Conservation (phyloP, 2,329 filamentous ascomycete genomes). For the Cercospora zeina region DNA sequence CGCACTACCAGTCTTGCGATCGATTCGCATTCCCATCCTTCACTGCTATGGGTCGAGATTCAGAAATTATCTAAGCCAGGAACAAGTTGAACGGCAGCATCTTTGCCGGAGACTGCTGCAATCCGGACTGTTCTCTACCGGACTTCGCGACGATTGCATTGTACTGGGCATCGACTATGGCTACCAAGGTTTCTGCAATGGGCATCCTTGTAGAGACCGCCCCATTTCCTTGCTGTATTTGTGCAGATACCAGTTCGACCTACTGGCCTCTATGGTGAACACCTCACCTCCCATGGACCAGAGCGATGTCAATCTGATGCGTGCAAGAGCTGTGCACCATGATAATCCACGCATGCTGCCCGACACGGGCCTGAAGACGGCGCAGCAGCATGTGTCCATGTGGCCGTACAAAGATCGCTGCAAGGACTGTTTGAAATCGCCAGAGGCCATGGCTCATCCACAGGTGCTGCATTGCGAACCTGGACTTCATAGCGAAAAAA, state of each 20-base stretch:
- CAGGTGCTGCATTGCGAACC: conserved; percentile 1
- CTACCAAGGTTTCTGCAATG: neutral
- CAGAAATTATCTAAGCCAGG: neutral
- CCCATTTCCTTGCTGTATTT: neutral
- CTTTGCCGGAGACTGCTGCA: neutral
- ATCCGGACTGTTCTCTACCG: neutral
- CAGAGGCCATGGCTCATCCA: neutral
- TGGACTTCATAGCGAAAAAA: neutral
- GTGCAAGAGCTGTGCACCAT: neutral
- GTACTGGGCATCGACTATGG: neutral
- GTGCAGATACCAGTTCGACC: neutral
- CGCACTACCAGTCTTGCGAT: neutral
- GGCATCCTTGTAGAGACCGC: neutral
- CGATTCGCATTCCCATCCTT: neutral
- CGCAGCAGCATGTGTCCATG: neutral
- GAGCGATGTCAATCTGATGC: conserved; percentile 3
- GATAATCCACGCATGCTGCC: neutral
- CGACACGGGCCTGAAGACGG: neutral
- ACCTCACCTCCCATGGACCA: neutral
- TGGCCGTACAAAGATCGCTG: neutral
- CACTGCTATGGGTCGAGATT: neutral
- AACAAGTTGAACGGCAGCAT: conserved; percentile 1
- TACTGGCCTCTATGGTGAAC: neutral
- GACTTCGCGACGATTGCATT: neutral
- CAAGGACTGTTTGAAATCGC: neutral